Evolutionary conservation across 1,139 yeast genomes (phyloP).

Genomic region (Kazachstania sp.): DNA sequence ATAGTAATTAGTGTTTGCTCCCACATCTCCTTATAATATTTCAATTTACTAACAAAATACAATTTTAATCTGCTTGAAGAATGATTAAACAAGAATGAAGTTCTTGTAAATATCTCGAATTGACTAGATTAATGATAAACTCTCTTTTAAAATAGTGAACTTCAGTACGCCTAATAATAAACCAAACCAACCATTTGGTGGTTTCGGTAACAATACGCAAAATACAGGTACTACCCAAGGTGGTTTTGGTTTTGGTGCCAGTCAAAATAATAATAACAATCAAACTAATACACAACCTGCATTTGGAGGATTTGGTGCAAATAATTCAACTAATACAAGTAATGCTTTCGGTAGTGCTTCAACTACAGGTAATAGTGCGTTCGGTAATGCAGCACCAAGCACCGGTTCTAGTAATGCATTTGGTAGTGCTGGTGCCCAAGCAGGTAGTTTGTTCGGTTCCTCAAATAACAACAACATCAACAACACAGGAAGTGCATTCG

Average conservation of each 20-base stretch:
- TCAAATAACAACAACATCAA: too few species aligned
- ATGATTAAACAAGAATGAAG: too few species aligned
- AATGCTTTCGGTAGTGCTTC: not conserved
- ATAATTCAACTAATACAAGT: not conserved
- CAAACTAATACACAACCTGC: conserved; percentile 1
- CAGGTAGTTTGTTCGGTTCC: not conserved
- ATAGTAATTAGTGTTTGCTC: too few species aligned
- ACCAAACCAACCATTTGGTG: conserved; percentile 16
- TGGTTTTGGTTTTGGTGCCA: conserved; percentile 24
- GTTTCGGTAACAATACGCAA: conserved; percentile 15
- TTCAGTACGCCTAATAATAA: conserved; percentile 16
- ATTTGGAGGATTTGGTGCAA: conserved; percentile 4
- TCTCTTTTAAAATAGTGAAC: conserved; percentile 11
- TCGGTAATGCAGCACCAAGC: not conserved
- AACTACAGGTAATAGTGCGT: not conserved
- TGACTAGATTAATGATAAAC: not conserved
- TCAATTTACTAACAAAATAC: too few species aligned
- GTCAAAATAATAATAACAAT: not conserved
- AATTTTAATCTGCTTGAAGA: too few species aligned
- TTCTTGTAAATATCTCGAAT: too few species aligned
- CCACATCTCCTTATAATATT: too few species aligned
- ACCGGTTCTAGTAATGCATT: conserved; percentile 1
- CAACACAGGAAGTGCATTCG: not conserved
- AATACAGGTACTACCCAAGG: conserved; percentile 17
- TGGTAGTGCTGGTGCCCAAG: conserved; percentile 3